phyloP scores from a whole-genome alignment of 140 eudicot genomes.

The Flaveria floridana region DNA sequence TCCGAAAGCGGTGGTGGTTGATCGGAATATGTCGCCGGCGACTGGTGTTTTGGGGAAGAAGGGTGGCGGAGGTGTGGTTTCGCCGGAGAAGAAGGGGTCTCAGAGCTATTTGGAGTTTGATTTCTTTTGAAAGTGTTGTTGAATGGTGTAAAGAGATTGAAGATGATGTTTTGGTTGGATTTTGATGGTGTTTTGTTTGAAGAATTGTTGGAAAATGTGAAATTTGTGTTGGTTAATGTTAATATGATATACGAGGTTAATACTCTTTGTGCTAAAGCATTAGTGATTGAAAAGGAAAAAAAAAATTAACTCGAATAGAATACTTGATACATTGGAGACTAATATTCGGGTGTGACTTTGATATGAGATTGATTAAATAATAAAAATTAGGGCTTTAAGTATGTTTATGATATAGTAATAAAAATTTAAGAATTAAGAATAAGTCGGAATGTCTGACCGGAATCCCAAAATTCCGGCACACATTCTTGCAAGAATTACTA shows the following conservation, averaged over 20 bases:
- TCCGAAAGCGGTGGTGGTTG: conserved; percentile 68
- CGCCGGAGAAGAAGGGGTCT: conserved; percentile 47
- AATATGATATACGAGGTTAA: conserved; percentile 16
- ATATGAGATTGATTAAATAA: too few relatives aligned
- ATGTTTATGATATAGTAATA: too few relatives aligned
- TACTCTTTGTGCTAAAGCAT: neutral
- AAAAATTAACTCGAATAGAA: too few relatives aligned
- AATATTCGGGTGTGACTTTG: too few relatives aligned
- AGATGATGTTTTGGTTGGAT: conserved; percentile 18
- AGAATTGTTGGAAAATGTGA: conserved; percentile 24
- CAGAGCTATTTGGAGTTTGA: conserved; percentile 76
- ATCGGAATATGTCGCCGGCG: conserved; percentile 40
- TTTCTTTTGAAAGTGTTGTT: conserved; percentile 49
- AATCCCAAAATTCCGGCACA: too few relatives aligned
- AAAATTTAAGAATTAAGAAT: too few relatives aligned
- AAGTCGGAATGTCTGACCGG: too few relatives aligned
- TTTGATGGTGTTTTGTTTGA: conserved; percentile 24
- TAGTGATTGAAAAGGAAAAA: too few relatives aligned
- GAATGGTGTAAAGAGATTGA: conserved; percentile 22
- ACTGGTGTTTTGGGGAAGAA: conserved; percentile 33
- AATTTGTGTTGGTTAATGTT: conserved; percentile 24
- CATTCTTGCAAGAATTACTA: too few relatives aligned
- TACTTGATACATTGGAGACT: too few relatives aligned
- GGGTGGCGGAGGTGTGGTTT: conserved; percentile 25
- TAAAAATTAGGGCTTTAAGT: too few relatives aligned